Base-by-base conservation (phyloP, 371 early-diverging fungal genomes). In the Mucor velutinosus region DNA sequence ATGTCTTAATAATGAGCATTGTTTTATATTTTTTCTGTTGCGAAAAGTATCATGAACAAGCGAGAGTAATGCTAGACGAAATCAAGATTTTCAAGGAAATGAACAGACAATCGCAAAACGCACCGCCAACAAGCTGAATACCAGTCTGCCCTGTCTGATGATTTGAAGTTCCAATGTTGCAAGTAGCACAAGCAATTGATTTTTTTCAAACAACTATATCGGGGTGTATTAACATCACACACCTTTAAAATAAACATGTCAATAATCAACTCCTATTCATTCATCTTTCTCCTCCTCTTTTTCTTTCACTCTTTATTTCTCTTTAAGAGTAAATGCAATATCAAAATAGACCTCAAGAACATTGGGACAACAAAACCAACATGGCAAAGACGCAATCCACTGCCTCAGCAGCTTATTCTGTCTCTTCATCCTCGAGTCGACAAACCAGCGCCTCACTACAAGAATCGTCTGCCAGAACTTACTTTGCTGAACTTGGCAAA, bases 11-110 rank as follows among this genome's bases (percentile, higher is more conserved):
- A 12, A 15, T 14, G 21, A 23, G 32, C 29, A 7, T 14, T 51
- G 4, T 45, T n/a, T 45, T 45, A 11, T 33, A 33, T 27, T 61
- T n/a, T 30, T 25, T 41, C 11, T 14, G 8, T n/a, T 27, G 25
- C 45, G 30, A 30, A 4, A 7, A 82, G 79, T 80, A 80, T 41
- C 81, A 85, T 41, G 87, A 85, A 39, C 77, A 80, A 23, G 85
- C 82, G 25, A 78, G 78, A 58, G 68, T 71, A 8, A 55, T 84
- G 25, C 60, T 80, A 14, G 81, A 82, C 35, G 82, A 83, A 47
- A 78, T 84, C 8, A 37, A 45, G 27, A 60, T 45, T 29, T 45
- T n/a, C 30, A 60, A 45, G 10, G 51, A 51, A 51, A 51, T 51
- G 51, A 51, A 23, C 51, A 51, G 51, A 11, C 23, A 51, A 51